A percentile compares a stretch with the other conserved stretches of the same genome.
phyloP scores from a whole-genome alignment of 768 basidiomycete genomes.

The Auricularia sp. region DNA sequence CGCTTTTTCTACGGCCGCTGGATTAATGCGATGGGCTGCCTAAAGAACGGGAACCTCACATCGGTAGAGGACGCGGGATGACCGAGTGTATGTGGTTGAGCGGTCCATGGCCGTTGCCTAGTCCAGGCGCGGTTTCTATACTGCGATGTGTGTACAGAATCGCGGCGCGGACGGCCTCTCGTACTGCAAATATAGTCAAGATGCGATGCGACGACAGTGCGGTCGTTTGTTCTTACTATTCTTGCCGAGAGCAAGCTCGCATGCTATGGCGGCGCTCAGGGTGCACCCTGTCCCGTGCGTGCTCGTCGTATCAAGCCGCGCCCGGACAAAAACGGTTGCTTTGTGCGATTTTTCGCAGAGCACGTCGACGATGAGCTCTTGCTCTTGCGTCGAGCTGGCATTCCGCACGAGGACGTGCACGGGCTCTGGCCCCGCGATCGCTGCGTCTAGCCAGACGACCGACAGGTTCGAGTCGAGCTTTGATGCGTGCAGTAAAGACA shows the following conservation, averaged over 20 bases:
- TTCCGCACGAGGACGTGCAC: constrained; percentile 1
- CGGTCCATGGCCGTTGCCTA: constrained; percentile 74
- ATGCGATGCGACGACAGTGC: neutral
- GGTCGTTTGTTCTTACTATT: constrained; percentile 25
- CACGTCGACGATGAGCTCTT: constrained; percentile 51
- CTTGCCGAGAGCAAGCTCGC: constrained; percentile 44
- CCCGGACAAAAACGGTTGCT: constrained; percentile 46
- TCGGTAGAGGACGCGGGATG: constrained; percentile 35
- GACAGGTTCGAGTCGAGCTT: neutral
- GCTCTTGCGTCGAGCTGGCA: neutral
- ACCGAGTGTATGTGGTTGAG: constrained; percentile 75
- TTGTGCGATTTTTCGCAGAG: constrained; percentile 32
- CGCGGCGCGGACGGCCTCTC: constrained; percentile 48
- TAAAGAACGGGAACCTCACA: constrained; percentile 28
- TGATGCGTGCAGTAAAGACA: constrained; percentile 10
- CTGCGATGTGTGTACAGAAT: constrained; percentile 64
- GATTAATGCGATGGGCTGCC: neutral
- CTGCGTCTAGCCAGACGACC: constrained; percentile 3
- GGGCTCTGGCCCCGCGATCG: neutral
- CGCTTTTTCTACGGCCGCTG: constrained; percentile 37
- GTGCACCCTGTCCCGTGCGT: constrained; percentile 95
- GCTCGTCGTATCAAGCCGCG: constrained; percentile 51
- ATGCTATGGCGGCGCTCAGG: constrained; percentile 71
- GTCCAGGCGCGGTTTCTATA: constrained; percentile 53
- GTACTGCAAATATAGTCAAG: constrained; percentile 30